Base-by-base conservation (phyloP, 1,139 yeast genomes). In the Schizosaccharomyces versatilis region DNA sequence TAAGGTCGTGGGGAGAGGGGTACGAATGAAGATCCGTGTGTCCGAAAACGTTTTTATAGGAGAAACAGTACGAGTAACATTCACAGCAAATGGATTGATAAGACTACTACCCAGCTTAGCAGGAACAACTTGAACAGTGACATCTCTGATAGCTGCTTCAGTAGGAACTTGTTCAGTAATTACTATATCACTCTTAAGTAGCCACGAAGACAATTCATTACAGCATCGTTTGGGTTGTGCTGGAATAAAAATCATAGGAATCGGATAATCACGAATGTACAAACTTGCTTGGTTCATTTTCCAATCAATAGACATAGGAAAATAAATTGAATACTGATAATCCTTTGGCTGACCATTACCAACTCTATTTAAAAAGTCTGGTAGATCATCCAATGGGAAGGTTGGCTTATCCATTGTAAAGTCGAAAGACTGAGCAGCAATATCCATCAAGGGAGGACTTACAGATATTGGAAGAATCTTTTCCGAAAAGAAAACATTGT, bases 261-360 rank as follows among this genome's bases (percentile, higher is more conserved):
- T 63, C 0, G 90, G 90, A 62, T 78, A 81, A 61, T 83, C 94
- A 47, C 85, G 67, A 55, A 80, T 60, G 59, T 77, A 79, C 61
- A 78, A 69, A 39, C 80, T 66, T 47, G 77, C 64, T 57, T 79
- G 83, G 10, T 69, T 69, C 47, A 79, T 66, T 9, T 67, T 67
- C 56, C 81, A 64, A 39, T 73, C 70, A 24, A 79, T 56, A 64
- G 68, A 71, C 55, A 79, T 63, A 0, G 97, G 97, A 1, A 86
- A 63, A 63, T 82, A 65, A 19, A 83, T 70, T 0, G 93, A 78
- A 64, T 79, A 88, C 54, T 70, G 64, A 0, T 88, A 77, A 59
- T 80, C 82, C 55, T 66, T 64, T 0, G 97, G 96, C 36, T 81
- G 75, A 0, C 94, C 94, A 64, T 85, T 88, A 5, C 97, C 97